Conservation (phyloP, 371 early-diverging fungal species). For the Mortierella sp. region DNA sequence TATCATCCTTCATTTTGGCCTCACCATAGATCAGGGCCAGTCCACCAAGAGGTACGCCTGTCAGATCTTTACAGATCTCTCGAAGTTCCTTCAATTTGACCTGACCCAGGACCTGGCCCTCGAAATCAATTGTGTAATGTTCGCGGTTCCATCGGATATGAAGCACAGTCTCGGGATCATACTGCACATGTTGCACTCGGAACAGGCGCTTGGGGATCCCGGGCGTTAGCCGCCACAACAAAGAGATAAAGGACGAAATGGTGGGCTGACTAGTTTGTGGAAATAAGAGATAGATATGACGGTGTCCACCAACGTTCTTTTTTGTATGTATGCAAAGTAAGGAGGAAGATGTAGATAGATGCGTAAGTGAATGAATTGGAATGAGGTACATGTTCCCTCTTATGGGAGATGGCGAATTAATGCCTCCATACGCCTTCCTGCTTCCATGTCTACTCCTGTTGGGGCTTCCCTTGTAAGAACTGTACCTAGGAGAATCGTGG, state of each 20-base stretch:
- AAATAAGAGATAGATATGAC: not conserved
- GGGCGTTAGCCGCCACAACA: conserved; percentile 56
- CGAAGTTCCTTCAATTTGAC: conserved; percentile 35
- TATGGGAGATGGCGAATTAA: not conserved
- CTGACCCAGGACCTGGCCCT: conserved; percentile 40
- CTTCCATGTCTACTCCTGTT: not conserved
- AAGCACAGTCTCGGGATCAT: conserved; percentile 44
- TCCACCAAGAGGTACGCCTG: conserved; percentile 49
- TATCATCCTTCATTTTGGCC: conserved; percentile 74
- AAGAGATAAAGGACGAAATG: conserved; percentile 51
- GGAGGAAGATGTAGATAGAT: not conserved
- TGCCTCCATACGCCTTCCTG: not conserved
- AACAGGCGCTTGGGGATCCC: conserved; percentile 50
- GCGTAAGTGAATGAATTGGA: not conserved
- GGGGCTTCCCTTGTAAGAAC: not conserved
- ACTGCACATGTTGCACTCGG: conserved; percentile 24
- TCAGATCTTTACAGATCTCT: conserved; percentile 40
- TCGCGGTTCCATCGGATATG: conserved; percentile 39
- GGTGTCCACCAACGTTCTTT: not conserved
- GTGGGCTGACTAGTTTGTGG: conserved; percentile 14
- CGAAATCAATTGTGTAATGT: conserved; percentile 46
- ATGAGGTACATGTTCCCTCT: not conserved
- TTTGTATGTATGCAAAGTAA: not conserved
- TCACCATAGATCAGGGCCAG: conserved; percentile 20
- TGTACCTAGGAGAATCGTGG: not conserved